These are phyloP conservation scores for Penicillium thymicola DNA, from an alignment of 2,329 filamentous ascomycete species.

Conservation along the genomic window DNA sequence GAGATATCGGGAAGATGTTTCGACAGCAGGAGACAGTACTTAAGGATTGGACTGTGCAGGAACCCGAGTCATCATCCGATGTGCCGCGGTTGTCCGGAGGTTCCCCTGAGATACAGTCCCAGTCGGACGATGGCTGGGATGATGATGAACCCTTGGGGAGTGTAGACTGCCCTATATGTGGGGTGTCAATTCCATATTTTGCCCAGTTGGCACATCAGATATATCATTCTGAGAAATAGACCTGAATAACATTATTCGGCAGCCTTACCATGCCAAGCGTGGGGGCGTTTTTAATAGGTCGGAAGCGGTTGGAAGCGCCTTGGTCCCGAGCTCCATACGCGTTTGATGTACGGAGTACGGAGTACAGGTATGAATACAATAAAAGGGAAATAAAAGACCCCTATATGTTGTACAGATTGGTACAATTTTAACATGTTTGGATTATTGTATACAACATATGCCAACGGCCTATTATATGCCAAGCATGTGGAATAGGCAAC, in stretches of 20 bases:
- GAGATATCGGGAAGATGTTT: slow-evolving; percentile 83
- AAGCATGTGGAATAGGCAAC: not conserved
- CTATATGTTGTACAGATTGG: too few species aligned
- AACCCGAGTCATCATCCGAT: slow-evolving; percentile 3
- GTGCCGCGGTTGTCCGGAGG: not conserved
- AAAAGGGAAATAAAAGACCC: not conserved
- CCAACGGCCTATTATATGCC: not conserved
- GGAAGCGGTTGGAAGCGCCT: not conserved
- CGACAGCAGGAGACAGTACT: slow-evolving; percentile 66
- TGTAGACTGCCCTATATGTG: slow-evolving; percentile 44
- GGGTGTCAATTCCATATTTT: slow-evolving; percentile 48
- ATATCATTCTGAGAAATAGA: slow-evolving; percentile 39
- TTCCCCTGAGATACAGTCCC: not conserved
- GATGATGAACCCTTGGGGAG: slow-evolving; percentile 30
- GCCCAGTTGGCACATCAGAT: slow-evolving; percentile 49
- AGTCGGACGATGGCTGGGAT: slow-evolving; percentile 30
- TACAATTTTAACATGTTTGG: too few species aligned
- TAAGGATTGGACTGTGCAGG: slow-evolving; percentile 60
- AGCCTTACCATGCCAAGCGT: slow-evolving; percentile 7
- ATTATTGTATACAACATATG: too few species aligned
- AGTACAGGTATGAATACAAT: not conserved
- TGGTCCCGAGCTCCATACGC: slow-evolving; percentile 1
- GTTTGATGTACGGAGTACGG: not conserved
- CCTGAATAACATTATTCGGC: not conserved
- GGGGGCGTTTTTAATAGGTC: not conserved